A percentile compares a stretch with the other conserved stretches of the same genome.
Conservation (phyloP, 176 grass and related monocot species). For the Rhynchospora pubera region DNA sequence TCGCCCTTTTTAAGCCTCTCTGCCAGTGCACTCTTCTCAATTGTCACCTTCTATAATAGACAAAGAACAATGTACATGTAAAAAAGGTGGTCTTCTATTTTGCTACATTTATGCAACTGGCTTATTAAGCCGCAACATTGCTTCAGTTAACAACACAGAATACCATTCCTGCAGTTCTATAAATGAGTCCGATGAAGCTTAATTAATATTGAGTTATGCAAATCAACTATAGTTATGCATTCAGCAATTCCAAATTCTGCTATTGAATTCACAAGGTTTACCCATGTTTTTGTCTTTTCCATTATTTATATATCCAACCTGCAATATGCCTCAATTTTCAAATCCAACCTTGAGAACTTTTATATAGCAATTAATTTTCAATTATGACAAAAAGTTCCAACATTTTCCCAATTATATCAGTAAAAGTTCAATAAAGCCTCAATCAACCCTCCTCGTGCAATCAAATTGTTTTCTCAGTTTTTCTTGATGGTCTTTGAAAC, state of each 20-base stretch:
- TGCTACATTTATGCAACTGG: background rate
- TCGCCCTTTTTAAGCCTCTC: conserved; percentile 76
- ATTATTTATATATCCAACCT: background rate
- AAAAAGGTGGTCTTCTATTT: background rate
- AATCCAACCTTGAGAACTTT: background rate
- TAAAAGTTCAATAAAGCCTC: background rate
- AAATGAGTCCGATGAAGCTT: background rate
- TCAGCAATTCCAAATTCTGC: background rate
- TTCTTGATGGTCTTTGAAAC: background rate
- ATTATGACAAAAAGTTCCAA: background rate
- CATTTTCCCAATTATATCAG: background rate
- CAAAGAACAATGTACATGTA: conserved; percentile 1
- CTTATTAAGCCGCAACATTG: background rate
- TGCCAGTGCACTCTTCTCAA: conserved; percentile 75
- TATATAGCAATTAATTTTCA: background rate
- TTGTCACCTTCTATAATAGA: conserved; percentile 61
- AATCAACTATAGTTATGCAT: background rate
- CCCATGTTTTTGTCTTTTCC: background rate
- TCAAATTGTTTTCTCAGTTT: conserved; percentile 3
- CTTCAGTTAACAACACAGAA: background rate
- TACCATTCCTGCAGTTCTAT: background rate
- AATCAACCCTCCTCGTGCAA: background rate
- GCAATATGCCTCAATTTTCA: background rate
- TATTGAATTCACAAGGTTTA: background rate
- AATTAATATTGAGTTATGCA: background rate